Conservation (phyloP, 2,329 filamentous ascomycete species). For the Monilinia aucupariae region DNA sequence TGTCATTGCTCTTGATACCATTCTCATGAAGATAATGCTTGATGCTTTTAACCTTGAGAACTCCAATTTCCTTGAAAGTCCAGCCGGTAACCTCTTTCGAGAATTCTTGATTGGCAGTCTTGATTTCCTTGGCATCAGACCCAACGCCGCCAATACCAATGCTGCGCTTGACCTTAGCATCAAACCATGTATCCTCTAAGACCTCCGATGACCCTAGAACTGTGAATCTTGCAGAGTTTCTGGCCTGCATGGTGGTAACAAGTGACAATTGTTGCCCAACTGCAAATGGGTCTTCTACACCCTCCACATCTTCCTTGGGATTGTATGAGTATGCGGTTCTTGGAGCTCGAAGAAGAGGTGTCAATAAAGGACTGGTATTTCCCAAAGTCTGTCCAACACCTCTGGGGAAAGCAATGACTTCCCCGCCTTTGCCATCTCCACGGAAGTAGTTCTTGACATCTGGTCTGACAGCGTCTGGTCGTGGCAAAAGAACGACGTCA, state of each 20-base stretch:
- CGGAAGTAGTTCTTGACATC: slow-evolving; percentile 75
- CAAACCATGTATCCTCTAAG: slow-evolving; percentile 84
- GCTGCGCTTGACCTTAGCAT: slow-evolving; percentile 60
- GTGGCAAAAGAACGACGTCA: slow-evolving; percentile 76
- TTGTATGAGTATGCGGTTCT: slow-evolving; percentile 89
- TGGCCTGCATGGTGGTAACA: slow-evolving; percentile 80
- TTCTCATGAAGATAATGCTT: slow-evolving; percentile 66
- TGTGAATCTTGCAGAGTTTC: slow-evolving; percentile 86
- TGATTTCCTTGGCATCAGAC: slow-evolving; percentile 46
- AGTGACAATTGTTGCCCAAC: slow-evolving; percentile 78
- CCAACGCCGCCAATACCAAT: slow-evolving; percentile 40
- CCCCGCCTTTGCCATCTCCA: slow-evolving; percentile 46
- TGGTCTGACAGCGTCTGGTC: slow-evolving; percentile 57
- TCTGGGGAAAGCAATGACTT: slow-evolving; percentile 72
- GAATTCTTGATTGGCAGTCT: slow-evolving; percentile 78
- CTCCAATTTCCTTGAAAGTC: slow-evolving; percentile 91
- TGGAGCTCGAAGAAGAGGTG: slow-evolving; percentile 76
- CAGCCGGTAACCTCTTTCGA: slow-evolving; percentile 82
- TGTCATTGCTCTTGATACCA: slow-evolving; percentile 44
- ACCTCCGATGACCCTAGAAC: slow-evolving; percentile 82
- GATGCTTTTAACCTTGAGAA: slow-evolving; percentile 76
- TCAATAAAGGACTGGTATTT: slow-evolving; percentile 65
- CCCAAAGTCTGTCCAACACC: slow-evolving; percentile 79
- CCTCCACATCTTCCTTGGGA: slow-evolving; percentile 73
- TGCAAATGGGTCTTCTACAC: slow-evolving; percentile 76